Evolutionary conservation across 2,329 filamentous ascomycete species (phyloP), one percentile per base, ranked within the genome.

Genomic region (Colletotrichum salicis): DNA sequence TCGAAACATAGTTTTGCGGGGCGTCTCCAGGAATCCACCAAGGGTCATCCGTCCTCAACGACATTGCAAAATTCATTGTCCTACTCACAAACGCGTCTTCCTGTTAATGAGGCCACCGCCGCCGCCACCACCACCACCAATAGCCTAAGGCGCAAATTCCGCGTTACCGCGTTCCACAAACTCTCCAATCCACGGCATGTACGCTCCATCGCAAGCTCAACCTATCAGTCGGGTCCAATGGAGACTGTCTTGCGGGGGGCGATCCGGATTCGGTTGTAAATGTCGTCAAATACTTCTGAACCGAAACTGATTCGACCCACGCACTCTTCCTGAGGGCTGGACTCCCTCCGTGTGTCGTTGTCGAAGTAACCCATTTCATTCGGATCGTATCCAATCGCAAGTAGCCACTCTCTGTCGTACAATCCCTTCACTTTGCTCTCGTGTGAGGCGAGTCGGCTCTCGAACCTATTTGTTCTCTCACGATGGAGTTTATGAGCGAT

Each of bases 41-140:
- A 48, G 59, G 64, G 52, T 64, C 51, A 64, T 63, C 59, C 65
- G 33, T 63, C 27, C 35, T 64, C 22, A 11, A 63, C 45, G 60
- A 27, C 48, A 52, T 15, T 69, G 24, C 41, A 52, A 19, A n/a
- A 33, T 5, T 4, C 60, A 48, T 52, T 48, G 4, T 31, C n/a
- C 22, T 33, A 1, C 54, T 27, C 22, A 7, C 27, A 24, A 29
- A 64, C 35, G 51, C 22, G n/a, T 58, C 24, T 24, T 45, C 45
- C 33, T 58, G 24, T 65, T 59, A 33, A 69, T 55, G 67, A 45
- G 33, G 31, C 13, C 13, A 19, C 2, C 7, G 37, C n/a, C n/a
- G 31, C 24, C 24, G 24, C 24, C 24, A 27, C 27, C 27, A 29
- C 61, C 45, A 29, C 8, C 15, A 37, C 22, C 27, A 8, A n/a